Evolutionary conservation across 495 filamentous ascomycete species (phyloP).

Genomic region (Hypoxylon crocopeplum): DNA sequence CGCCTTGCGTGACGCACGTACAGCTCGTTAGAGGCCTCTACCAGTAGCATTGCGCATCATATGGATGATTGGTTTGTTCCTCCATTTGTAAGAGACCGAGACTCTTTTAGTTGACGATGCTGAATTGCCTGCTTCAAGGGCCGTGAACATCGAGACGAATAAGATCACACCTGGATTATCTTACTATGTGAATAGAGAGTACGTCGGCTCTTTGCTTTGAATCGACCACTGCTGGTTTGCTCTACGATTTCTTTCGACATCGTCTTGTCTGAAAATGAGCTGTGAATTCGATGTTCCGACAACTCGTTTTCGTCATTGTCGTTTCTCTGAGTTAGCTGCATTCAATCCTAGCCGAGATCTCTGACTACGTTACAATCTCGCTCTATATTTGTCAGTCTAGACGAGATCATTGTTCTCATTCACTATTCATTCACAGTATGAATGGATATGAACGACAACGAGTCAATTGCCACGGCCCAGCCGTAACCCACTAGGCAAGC

Average conservation of each 20-base stretch:
- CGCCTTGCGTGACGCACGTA: not conserved
- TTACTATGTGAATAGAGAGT: no score
- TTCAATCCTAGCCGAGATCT: no score
- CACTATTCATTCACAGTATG: not conserved
- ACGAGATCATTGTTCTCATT: not conserved
- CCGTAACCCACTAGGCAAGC: slow-evolving; percentile 1
- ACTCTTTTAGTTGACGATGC: not conserved
- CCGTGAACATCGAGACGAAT: no score
- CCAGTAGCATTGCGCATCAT: not conserved
- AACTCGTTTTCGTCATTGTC: no score
- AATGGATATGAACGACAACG: not conserved
- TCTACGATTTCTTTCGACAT: not conserved
- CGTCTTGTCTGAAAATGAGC: not conserved
- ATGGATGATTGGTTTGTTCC: not conserved
- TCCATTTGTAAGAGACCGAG: not conserved
- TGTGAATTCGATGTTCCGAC: no score
- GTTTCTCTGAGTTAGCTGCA: no score
- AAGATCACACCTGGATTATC: no score
- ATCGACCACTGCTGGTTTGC: not conserved
- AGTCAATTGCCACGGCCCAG: slow-evolving; percentile 10
- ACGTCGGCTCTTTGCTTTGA: not conserved
- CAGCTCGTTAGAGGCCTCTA: slow-evolving; percentile 2
- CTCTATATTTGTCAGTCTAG: no score
- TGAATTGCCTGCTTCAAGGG: not conserved
- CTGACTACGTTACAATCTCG: no score